Conservation (phyloP, 352 stramenopile species). For the Phytophthora podocarpi region DNA sequence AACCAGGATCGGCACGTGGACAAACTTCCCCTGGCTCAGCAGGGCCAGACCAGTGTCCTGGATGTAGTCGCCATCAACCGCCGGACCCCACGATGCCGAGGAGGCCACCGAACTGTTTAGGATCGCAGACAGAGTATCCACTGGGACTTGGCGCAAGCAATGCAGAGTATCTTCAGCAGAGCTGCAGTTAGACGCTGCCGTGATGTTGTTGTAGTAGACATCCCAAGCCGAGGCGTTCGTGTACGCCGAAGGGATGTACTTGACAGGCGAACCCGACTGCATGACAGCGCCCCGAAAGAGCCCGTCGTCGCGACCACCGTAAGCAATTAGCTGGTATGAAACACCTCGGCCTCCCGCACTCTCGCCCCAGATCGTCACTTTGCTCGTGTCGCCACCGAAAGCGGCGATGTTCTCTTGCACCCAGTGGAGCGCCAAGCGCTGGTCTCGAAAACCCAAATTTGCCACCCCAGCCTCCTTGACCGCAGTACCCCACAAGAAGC, state of each 20-base stretch:
- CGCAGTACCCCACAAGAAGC: slow-evolving; percentile 33
- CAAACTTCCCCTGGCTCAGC: slow-evolving; percentile 28
- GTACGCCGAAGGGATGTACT: slow-evolving; percentile 14
- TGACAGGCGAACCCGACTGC: slow-evolving; percentile 23
- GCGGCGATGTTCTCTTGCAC: slow-evolving; percentile 27
- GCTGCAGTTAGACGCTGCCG: slow-evolving; percentile 22
- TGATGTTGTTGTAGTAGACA: slow-evolving; percentile 36
- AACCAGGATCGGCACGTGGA: slow-evolving; percentile 22
- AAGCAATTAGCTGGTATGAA: slow-evolving; percentile 26
- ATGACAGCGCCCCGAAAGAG: slow-evolving; percentile 28
- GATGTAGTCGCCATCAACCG: slow-evolving; percentile 35
- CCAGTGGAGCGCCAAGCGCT: slow-evolving; percentile 69
- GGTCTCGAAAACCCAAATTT: slow-evolving; percentile 88
- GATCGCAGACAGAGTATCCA: slow-evolving; percentile 19
- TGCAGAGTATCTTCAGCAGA: slow-evolving; percentile 18
- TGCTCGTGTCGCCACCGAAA: slow-evolving; percentile 21
- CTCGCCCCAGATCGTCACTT: slow-evolving; percentile 34
- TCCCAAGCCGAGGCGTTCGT: slow-evolving; percentile 22
- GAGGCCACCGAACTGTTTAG: slow-evolving; percentile 32
- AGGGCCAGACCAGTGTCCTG: slow-evolving; percentile 7
- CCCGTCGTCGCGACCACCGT: slow-evolving; percentile 24
- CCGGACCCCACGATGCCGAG: slow-evolving; percentile 5
- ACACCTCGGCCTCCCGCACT: slow-evolving; percentile 55
- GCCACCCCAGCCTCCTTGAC: slow-evolving; percentile 51
- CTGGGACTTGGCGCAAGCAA: slow-evolving; percentile 29